Evolutionary conservation across 768 basidiomycete genomes (phyloP), one percentile per base, ranked within the genome.

Genomic region (Auriculariales sp.): DNA sequence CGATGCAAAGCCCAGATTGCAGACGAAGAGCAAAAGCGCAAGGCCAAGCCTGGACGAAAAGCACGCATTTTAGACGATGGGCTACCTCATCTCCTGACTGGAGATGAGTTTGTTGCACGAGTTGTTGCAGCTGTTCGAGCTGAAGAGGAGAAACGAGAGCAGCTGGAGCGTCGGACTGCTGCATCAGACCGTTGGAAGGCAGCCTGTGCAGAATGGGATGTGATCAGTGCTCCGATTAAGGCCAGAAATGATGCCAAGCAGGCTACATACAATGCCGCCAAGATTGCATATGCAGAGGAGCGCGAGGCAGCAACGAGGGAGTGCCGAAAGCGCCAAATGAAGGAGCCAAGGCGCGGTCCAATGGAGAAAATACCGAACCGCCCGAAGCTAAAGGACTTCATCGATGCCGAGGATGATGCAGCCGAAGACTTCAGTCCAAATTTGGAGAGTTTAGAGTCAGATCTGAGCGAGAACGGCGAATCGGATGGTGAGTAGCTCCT

Each of bases 1-100:
- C n/a, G n/a, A n/a, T n/a, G n/a, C 4, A 29, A 34, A 33, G 25
- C 17, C n/a, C 47, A 55, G 53, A 45, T 53, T 48, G 35, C 15
- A 39, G 64, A 15, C 7, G 17, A 39, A 7, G 11, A 39, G 35
- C 9, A 39, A 22, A 39, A 39, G 17, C 9, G 7, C 11, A 10
- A 39, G 35, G 11, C 11, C 15, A 17, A n/a, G n/a, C n/a, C n/a
- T n/a, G n/a, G n/a, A n/a, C n/a, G 11, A 7, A 39, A 39, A 22
- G 35, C 35, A 7, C 15, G 7, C 15, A 7, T 39, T 10, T n/a
- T 39, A 22, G 35, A 22, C 7, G 35, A 39, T 22, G 35, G 35
- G 7, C 15, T 39, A 22, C 35, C 35, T 7, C 35, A 39, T 12
- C 35, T 39, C 9, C 35, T 39, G 15, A 39, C 35, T 17, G 35